Evolutionary conservation across 306 rosid genomes (phyloP).

Genomic region (Cucumis melo): DNA sequence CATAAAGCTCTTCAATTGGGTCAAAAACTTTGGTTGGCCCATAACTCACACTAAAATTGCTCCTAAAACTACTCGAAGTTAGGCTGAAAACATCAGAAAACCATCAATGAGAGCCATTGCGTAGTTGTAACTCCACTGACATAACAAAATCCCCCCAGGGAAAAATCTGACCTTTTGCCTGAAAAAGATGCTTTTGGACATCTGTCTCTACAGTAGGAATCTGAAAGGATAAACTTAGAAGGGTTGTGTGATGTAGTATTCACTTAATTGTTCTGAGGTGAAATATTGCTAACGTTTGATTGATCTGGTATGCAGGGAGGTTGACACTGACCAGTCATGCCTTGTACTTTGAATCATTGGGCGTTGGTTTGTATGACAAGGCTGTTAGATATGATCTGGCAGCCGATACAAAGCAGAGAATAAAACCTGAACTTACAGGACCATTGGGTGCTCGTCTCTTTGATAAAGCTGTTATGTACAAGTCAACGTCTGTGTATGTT

Average conservation of each 20-base stretch:
- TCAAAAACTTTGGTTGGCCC: not conserved
- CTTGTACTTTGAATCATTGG: slow-evolving; percentile 76
- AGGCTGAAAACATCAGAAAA: not conserved
- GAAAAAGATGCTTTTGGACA: not conserved
- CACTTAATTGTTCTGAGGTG: slow-evolving; percentile 4
- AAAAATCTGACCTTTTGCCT: not conserved
- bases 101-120: not conserved
- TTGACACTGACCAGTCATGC: slow-evolving; percentile 74
- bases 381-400: slow-evolving; percentile 71
- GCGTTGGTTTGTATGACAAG: slow-evolving; percentile 76
- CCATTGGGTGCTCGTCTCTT: slow-evolving; percentile 94
- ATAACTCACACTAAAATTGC: not conserved
- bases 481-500: slow-evolving; percentile 69
- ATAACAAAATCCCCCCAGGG: not conserved
- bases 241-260: not conserved
- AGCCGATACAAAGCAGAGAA: slow-evolving; percentile 60
- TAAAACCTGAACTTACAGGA: slow-evolving; percentile 86
- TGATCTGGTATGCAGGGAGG: slow-evolving; percentile 42
- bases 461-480: slow-evolving; percentile 90
- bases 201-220: not conserved
- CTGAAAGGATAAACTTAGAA: not conserved
- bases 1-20: not conserved
- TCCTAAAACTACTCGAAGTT: not conserved
- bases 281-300: not conserved
- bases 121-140: not conserved